Evolutionary conservation across 2,329 filamentous ascomycete species (phyloP).

Genomic region (Macrophomina phaseolina): DNA sequence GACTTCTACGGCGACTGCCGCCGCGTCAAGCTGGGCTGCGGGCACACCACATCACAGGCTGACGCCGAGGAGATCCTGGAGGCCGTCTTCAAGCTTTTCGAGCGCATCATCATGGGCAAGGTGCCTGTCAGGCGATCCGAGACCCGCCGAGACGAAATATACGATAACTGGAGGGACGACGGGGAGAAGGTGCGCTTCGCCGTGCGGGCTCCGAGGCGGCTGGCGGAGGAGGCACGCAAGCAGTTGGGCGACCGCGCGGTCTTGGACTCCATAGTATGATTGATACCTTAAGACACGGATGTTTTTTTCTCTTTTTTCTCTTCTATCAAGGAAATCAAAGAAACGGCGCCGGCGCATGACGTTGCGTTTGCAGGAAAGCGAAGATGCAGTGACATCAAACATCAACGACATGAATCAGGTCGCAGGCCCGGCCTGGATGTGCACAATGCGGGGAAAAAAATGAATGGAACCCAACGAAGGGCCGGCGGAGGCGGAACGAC

Average conservation of each 20-base stretch:
- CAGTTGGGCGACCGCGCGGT: conserved; percentile 20
- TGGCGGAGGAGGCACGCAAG: conserved; percentile 38
- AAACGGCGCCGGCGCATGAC: neutral
- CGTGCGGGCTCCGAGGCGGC: conserved; percentile 43
- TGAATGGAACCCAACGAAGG: neutral
- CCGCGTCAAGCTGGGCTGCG: conserved; percentile 40
- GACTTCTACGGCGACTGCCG: conserved; percentile 34
- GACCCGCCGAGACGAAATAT: conserved; percentile 41
- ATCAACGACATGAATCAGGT: neutral
- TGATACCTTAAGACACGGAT: neutral
- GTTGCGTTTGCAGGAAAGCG: neutral
- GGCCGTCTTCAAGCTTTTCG: conserved; percentile 42
- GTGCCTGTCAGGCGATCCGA: conserved; percentile 38
- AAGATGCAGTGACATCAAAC: neutral
- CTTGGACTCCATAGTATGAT: conserved; percentile 2
- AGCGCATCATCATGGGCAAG: conserved; percentile 40
- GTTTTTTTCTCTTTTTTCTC: neutral
- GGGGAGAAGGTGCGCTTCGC: conserved; percentile 41
- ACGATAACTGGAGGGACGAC: conserved; percentile 44
- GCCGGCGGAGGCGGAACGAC: neutral
- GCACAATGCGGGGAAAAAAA: neutral
- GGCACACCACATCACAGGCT: conserved; percentile 45
- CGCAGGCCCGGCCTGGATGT: neutral
- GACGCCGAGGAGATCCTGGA: conserved; percentile 47
- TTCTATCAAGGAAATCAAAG: neutral